A percentile compares a stretch with the other conserved stretches of the same genome.
These are phyloP conservation scores for Aspergillus sp. DNA, from an alignment of 2,329 filamentous ascomycete species.

Conservation along the genomic window DNA sequence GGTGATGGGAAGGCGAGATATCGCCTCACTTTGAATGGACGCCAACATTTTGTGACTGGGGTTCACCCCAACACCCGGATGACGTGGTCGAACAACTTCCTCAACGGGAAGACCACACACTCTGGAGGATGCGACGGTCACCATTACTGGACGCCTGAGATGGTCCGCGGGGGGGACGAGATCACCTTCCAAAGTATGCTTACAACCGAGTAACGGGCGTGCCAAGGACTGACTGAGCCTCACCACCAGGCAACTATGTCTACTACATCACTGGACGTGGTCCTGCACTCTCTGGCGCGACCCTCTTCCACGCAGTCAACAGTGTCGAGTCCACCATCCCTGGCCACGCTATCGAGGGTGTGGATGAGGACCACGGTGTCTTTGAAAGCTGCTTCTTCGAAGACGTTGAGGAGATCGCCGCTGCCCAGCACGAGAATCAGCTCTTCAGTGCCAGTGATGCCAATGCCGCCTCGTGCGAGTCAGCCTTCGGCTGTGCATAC, in stretches of 20 bases:
- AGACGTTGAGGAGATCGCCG: slow-evolving; percentile 32
- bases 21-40: slow-evolving; percentile 9
- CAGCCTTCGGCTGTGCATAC: slow-evolving; percentile 24
- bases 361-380: slow-evolving; percentile 25
- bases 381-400: slow-evolving; percentile 49
- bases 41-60: slow-evolving; percentile 20
- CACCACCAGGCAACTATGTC: slow-evolving; percentile 50
- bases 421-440: slow-evolving; percentile 25
- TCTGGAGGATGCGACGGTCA: slow-evolving; percentile 56
- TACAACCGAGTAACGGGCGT: neutral
- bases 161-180: slow-evolving; percentile 50
- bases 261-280: slow-evolving; percentile 56
- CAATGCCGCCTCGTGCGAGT: slow-evolving; percentile 11
- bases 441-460: slow-evolving; percentile 24
- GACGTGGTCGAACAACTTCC: slow-evolving; percentile 20
- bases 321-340: slow-evolving; percentile 37
- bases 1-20: neutral
- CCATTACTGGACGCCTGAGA: slow-evolving; percentile 59
- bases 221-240: neutral
- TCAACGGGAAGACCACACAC: slow-evolving; percentile 55
- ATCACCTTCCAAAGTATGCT: slow-evolving; percentile 52
- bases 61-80: slow-evolving; percentile 14
- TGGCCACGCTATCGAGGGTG: slow-evolving; percentile 45
- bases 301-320: slow-evolving; percentile 52
- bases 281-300: slow-evolving; percentile 54